phyloP scores from a whole-genome alignment of 176 grass and related monocot genomes.

The Juncus inflexus region DNA sequence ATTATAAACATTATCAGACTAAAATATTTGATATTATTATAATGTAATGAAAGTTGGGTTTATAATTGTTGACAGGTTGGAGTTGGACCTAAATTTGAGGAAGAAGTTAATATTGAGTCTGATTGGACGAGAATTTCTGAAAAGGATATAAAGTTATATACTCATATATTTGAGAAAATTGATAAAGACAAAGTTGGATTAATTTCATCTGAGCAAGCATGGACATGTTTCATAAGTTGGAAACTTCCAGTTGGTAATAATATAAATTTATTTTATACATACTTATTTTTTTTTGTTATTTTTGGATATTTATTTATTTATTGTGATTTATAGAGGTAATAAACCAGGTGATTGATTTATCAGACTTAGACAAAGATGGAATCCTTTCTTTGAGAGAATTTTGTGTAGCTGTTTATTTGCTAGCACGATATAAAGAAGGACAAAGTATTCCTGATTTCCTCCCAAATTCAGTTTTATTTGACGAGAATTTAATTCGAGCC shows the following conservation, averaged over 20 bases:
- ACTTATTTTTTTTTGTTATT: too few relatives aligned
- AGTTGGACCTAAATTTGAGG: too few relatives aligned
- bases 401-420: conserved; percentile 30
- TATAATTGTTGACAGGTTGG: too few relatives aligned
- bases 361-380: conserved; percentile 24
- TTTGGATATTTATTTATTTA: too few relatives aligned
- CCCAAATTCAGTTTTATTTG: conserved; percentile 12
- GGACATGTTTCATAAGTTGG: conserved; percentile 25
- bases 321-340: background rate
- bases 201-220: conserved; percentile 25
- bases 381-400: conserved; percentile 27
- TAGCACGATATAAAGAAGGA: conserved; percentile 19
- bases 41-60: too few relatives aligned
- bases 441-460: conserved; percentile 9
- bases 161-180: conserved; percentile 22
- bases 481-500: conserved; percentile 9
- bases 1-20: too few relatives aligned
- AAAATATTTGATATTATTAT: too few relatives aligned
- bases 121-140: conserved; percentile 30
- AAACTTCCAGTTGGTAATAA: conserved; percentile 21
- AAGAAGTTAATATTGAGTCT: too few relatives aligned
- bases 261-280: too few relatives aligned
- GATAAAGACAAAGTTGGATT: conserved; percentile 28
- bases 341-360: conserved; percentile 23
- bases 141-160: conserved; percentile 23